These are phyloP conservation scores for Paspalum notatum DNA, from an alignment of 176 grass and related monocot species.

Conservation along the genomic window DNA sequence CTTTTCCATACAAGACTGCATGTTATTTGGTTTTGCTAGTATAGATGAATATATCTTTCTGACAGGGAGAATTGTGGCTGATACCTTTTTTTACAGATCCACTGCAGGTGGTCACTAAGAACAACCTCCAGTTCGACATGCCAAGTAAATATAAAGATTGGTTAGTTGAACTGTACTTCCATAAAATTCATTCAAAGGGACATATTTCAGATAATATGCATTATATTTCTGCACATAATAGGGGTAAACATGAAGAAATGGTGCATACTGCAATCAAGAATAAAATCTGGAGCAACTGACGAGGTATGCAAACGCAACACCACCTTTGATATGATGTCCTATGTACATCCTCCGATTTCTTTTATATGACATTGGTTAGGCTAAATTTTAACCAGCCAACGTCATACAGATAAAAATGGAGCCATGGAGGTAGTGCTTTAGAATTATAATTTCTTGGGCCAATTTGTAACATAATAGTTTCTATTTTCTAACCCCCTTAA, in stretches of 20 bases:
- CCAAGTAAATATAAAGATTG: conserved; percentile 84
- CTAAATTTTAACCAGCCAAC: too few relatives aligned
- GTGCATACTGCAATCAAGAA: conserved; percentile 98
- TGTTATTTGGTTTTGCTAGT: conserved; percentile 12
- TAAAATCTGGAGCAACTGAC: conserved; percentile 93
- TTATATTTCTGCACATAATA: conserved; percentile 45
- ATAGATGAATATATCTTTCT: conserved; percentile 15
- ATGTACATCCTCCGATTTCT: neutral
- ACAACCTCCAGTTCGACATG: conserved; percentile 65
- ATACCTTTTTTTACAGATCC: conserved; percentile 69
- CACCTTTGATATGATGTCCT: conserved; percentile 32
- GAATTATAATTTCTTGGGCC: conserved; percentile 16
- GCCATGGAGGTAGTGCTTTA: neutral
- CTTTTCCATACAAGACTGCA: conserved; percentile 5
- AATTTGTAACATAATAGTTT: conserved; percentile 24
- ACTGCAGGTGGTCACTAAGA: conserved; percentile 75
- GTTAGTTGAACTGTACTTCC: conserved; percentile 55
- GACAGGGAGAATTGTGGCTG: conserved; percentile 23
- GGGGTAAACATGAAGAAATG: conserved; percentile 97
- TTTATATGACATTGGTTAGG: too few relatives aligned
- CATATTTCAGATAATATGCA: conserved; percentile 23
- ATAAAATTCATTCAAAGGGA: conserved; percentile 34
- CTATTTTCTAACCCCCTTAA: conserved; percentile 34
- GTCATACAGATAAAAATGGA: too few relatives aligned
- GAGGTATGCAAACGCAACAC: conserved; percentile 52